Evolutionary conservation across 2,329 filamentous ascomycete genomes (phyloP).

Genomic region (Fusarium ramigenum): DNA sequence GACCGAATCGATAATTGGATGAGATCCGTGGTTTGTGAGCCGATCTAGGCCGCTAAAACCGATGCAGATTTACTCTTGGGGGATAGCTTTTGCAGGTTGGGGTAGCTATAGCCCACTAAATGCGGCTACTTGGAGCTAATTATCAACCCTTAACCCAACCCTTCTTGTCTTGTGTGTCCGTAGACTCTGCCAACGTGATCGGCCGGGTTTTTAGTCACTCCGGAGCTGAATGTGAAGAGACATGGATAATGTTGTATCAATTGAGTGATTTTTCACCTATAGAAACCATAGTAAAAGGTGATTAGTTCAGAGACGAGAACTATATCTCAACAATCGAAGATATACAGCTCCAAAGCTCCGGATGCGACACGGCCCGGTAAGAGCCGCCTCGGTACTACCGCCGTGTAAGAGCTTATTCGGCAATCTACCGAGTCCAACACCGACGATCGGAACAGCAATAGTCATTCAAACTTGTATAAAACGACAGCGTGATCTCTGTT

Average conservation of each 20-base stretch:
- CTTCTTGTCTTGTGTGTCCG: neutral
- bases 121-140: slow-evolving; percentile 6
- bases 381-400: slow-evolving; percentile 14
- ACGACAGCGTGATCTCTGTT: neutral
- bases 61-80: slow-evolving; percentile 19
- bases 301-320: neutral
- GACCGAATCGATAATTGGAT: neutral
- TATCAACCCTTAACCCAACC: neutral
- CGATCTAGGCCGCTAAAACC: slow-evolving; percentile 38
- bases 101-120: slow-evolving; percentile 23
- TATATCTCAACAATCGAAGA: neutral
- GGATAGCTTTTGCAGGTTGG: slow-evolving; percentile 18
- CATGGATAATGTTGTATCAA: neutral
- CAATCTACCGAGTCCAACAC: slow-evolving; percentile 1
- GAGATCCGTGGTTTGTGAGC: slow-evolving; percentile 22
- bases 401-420: neutral
- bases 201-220: neutral
- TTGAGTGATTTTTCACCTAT: neutral
- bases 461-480: neutral
- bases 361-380: neutral
- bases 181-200: neutral
- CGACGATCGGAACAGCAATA: slow-evolving; percentile 8
- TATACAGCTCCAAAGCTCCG: neutral
- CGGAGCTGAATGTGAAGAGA: neutral
- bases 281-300: neutral